Evolutionary conservation across 2,329 filamentous ascomycete species (phyloP), one percentile per base, ranked within the genome.

Genomic region (Neofusicoccum kwambonambiense): DNA sequence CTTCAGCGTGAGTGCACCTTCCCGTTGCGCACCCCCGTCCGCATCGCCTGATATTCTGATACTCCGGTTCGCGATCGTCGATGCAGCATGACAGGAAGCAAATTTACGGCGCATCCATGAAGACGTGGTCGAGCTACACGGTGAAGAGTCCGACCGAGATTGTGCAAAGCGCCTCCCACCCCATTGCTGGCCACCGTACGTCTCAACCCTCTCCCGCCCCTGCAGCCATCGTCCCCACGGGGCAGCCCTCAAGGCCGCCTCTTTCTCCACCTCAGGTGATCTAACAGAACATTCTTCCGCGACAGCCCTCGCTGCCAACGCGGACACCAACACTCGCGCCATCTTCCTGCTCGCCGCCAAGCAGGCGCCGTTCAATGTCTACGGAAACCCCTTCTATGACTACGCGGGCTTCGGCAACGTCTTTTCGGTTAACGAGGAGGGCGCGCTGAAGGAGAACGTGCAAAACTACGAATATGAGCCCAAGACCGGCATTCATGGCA

Each of bases 31-130:
- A 6, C 6, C 37, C 39, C 56, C n/a, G 27, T 41, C 54, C 37
- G 35, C 34, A 6, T 47, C 37, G 39, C 39, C n/a, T 31, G 22
- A 45, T 35, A 41, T 37, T 27, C 12, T 41, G 22, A 41, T 39
- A 41, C 13, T 19, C 13, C 1, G 13, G 22, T 37, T 56, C 17
- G 8, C 35, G n/a, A 19, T 39, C 5, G 35, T 58, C 31, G 8
- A 17, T 64, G 62, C 73, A 94, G 89, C 91, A 96, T 78, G 81
- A 85, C 67, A 90, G 89, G 73, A 94, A 92, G 78, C 90, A 90
- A 75, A 89, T 96, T 67, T 96, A 96, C 77, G 92, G 92, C 72
- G 89, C 92, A 3, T 91, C 91, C 67, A 95, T 95, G 91, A 96
- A 96, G 83, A 94, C 93, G 76, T 96, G 92, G 91, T 89, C 89